Evolutionary conservation across 768 basidiomycete genomes (phyloP).

Genomic region (Mycena capillaripes): DNA sequence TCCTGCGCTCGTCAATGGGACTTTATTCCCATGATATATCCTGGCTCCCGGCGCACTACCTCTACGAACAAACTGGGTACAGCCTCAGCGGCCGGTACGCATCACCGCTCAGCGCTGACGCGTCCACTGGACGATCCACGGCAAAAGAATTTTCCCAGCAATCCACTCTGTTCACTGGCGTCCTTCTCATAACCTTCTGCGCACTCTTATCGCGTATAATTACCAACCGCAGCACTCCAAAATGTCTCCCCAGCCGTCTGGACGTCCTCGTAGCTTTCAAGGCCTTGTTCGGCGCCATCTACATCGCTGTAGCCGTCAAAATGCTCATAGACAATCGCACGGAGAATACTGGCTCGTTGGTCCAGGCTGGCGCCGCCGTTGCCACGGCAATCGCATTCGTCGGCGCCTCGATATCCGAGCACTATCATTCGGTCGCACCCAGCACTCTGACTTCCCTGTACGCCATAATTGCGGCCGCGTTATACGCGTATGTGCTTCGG

Average conservation of each 20-base stretch:
- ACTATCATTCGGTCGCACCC: slow-evolving; percentile 17
- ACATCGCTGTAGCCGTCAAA: not conserved
- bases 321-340: not conserved
- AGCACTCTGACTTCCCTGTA: not conserved
- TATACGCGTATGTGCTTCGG: slow-evolving; percentile 12
- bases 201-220: not conserved
- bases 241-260: not conserved
- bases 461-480: not conserved
- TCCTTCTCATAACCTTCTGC: not conserved
- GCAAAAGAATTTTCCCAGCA: too few relatives aligned
- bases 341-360: not conserved
- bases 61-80: too few relatives aligned
- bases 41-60: too few relatives aligned
- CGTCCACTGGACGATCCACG: too few relatives aligned
- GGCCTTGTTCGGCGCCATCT: not conserved
- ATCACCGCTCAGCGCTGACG: too few relatives aligned
- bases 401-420: not conserved
- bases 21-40: too few relatives aligned
- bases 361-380: not conserved
- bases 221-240: slow-evolving; percentile 5
- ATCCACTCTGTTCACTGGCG: not conserved
- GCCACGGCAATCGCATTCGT: not conserved
- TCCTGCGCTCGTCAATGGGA: too few relatives aligned
- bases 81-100: too few relatives aligned
- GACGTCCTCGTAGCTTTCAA: slow-evolving; percentile 11